A percentile compares a stretch with the other conserved stretches of the same genome.
These are phyloP conservation scores for Ceratobasidium sp. DNA, from an alignment of 1,284 basidiomycete species.

Conservation along the genomic window DNA sequence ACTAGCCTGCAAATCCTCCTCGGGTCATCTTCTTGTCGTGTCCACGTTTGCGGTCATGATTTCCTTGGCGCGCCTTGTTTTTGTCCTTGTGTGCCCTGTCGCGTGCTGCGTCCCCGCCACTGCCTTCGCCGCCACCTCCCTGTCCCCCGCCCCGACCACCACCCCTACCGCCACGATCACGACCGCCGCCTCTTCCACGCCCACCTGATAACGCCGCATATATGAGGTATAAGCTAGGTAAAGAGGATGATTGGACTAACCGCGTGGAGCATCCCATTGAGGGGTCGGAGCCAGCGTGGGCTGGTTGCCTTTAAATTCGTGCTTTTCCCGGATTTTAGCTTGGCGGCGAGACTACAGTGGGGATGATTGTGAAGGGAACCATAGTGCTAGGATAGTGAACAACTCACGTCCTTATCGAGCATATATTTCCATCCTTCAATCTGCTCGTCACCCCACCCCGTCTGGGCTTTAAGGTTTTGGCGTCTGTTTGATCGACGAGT, in stretches of 20 bases:
- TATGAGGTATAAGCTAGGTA: constrained; percentile 45
- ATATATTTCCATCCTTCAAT: constrained; percentile 90
- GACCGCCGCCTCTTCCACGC: constrained; percentile 47
- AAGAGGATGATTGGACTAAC: constrained; percentile 42
- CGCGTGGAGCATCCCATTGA: constrained; percentile 26
- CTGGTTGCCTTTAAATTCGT: constrained; percentile 77
- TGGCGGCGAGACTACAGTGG: constrained; percentile 69
- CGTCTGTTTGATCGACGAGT: constrained; percentile 76
- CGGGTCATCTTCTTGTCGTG: constrained; percentile 74
- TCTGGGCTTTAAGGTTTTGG: constrained; percentile 69
- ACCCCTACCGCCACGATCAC: constrained; percentile 54
- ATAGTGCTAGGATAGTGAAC: constrained; percentile 1
- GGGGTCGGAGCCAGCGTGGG: constrained; percentile 38
- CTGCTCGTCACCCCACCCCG: constrained; percentile 79
- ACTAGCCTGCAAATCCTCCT: constrained; percentile 53
- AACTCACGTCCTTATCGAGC: constrained; percentile 79
- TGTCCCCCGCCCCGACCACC: constrained; percentile 52
- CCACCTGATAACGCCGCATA: constrained; percentile 4
- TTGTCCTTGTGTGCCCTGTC: constrained; percentile 62
- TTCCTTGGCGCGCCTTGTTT: constrained; percentile 42
- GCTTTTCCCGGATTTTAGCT: constrained; percentile 73
- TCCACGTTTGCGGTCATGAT: constrained; percentile 42
- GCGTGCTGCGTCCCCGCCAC: constrained; percentile 48
- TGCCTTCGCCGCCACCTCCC: constrained; percentile 56
- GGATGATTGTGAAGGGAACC: constrained; percentile 14